Percentiles rank a stretch among this genome's conserved stretches.
phyloP scores from a whole-genome alignment of 495 filamentous ascomycete genomes.

The Podospora appendiculata region DNA sequence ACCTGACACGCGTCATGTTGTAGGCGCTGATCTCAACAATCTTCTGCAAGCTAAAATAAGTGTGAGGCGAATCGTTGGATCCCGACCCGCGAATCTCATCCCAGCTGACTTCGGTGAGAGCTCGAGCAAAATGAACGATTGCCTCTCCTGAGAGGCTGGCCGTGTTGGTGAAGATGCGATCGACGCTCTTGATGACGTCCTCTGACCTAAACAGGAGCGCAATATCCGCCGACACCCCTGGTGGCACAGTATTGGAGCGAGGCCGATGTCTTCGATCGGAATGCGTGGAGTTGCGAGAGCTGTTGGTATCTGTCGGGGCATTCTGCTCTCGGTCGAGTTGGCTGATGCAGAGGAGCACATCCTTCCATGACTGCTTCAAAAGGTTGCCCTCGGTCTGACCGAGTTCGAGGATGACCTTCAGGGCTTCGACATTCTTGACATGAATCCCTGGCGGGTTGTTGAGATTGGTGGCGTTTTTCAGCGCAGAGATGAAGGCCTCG shows the following conservation, averaged over 20 bases:
- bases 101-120: constrained; percentile 94
- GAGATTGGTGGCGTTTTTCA: constrained; percentile 90
- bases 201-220: constrained; percentile 86
- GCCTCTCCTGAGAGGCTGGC: constrained; percentile 89
- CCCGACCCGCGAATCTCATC: constrained; percentile 97
- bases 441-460: constrained; percentile 95
- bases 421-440: constrained; percentile 89
- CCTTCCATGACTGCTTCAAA: constrained; percentile 85
- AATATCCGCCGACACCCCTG: constrained; percentile 73
- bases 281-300: constrained; percentile 61
- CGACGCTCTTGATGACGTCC: constrained; percentile 86
- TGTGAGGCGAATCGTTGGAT: constrained; percentile 87
- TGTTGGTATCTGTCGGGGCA: constrained; percentile 52
- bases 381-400: constrained; percentile 87
- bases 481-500: constrained; percentile 86
- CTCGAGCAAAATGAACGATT: constrained; percentile 94
- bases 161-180: constrained; percentile 93
- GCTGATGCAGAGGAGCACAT: constrained; percentile 90
- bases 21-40: constrained; percentile 98
- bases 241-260: constrained; percentile 54
- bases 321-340: constrained; percentile 94
- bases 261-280: constrained; percentile 55
- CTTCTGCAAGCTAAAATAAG: constrained; percentile 87
- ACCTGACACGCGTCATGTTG: constrained; percentile 97
- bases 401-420: constrained; percentile 84